Evolutionary conservation across 441 rosid genomes (phyloP), one percentile per base, ranked within the genome.

Genomic region (Hura crepitans): DNA sequence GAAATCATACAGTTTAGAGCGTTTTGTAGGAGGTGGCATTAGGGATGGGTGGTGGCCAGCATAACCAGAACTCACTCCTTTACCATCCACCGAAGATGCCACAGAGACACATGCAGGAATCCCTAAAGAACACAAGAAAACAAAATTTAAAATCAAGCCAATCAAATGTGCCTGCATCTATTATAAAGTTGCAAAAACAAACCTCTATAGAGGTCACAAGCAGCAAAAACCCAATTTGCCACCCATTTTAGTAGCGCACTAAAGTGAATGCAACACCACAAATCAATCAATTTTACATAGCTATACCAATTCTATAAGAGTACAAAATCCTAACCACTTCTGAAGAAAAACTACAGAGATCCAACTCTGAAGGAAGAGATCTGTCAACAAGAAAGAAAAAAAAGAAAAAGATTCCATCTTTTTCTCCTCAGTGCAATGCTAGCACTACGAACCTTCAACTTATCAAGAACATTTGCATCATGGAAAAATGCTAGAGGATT

Each of bases 1-100:
- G 70, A 73, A 75, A 69, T 59, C 85, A 73, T 85, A 87, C 89
- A 77, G 27, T 81, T 84, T 87, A 74, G 77, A 67, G 71, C 87
- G 85, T 71, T 85, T 87, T 75, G 77, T 75, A 65, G 86, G 84
- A 63, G 86, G 85, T 55, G 75, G 78, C 82, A 77, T 70, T 64
- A 37, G 72, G 68, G 74, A 73, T 49, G 75, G 78, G 14, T 80
- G 80, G 68, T 69, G 71, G 47, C 74, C 82, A 45, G 78, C 76
- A 69, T 71, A 77, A 54, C 72, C 78, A 54, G 74, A 71, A 77
- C 77, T 75, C 64, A 72, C 71, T 74, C 83, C 74, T 76, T 80
- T 79, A 73, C 69, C 72, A 75, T 73, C 75, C 74, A 78, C 58
- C 65, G 61, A 63, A 72, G 74, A 62, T n/a, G 79, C 68, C 46